phyloP scores from a whole-genome alignment of 2,329 filamentous ascomycete genomes.

The Fusarium denticulatum region DNA sequence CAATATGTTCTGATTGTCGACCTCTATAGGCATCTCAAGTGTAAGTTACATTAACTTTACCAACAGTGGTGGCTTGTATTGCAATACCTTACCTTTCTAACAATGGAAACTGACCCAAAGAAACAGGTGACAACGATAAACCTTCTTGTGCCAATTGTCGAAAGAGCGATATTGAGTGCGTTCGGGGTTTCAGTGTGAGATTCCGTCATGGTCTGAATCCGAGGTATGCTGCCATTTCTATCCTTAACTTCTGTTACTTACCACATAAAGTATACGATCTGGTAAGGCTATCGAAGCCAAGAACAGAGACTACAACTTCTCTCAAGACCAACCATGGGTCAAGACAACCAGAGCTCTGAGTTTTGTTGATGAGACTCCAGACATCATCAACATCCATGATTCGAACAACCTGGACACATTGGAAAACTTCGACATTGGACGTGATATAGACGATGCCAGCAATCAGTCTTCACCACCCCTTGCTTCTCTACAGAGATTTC shows the following conservation, averaged over 20 bases:
- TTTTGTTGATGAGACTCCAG: conserved; percentile 45
- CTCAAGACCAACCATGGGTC: conserved; percentile 44
- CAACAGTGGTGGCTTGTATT: neutral
- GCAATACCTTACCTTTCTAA: neutral
- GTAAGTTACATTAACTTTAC: conserved; percentile 9
- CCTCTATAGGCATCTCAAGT: conserved; percentile 37
- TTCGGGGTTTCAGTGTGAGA: conserved; percentile 42
- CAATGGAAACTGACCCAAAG: neutral
- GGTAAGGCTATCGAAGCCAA: conserved; percentile 26
- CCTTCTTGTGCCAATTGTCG: conserved; percentile 42
- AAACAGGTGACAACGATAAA: conserved; percentile 34
- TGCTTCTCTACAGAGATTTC: neutral
- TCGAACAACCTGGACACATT: conserved; percentile 25
- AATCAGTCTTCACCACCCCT: conserved; percentile 21
- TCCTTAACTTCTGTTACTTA: neutral
- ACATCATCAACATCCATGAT: conserved; percentile 44
- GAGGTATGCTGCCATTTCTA: conserved; percentile 9
- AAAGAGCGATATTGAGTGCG: conserved; percentile 41
- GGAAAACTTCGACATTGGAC: conserved; percentile 1
- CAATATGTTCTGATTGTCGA: conserved; percentile 7
- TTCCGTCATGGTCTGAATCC: conserved; percentile 45
- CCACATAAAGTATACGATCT: conserved; percentile 30
- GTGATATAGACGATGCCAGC: conserved; percentile 4
- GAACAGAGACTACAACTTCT: conserved; percentile 36
- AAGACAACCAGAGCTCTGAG: conserved; percentile 40